Evolutionary conservation across 2,329 filamentous ascomycete genomes (phyloP), one percentile per base, ranked within the genome.

Genomic region (Colletotrichum endophyticum): DNA sequence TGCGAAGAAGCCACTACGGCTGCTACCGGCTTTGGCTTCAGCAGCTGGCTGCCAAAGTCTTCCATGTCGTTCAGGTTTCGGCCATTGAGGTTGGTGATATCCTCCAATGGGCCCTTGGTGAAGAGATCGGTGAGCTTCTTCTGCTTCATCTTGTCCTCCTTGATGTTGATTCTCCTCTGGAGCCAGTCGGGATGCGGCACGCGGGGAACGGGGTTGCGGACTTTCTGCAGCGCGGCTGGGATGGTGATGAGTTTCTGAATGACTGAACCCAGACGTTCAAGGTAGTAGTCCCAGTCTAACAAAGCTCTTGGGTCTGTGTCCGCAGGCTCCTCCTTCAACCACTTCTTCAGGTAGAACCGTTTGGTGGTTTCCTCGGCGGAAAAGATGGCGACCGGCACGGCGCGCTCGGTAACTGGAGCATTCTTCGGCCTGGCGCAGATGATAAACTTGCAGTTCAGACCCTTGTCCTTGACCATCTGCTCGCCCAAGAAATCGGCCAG

Each of bases 231-330:
- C 5, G 98, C 97, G 19, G 97, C 98, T 4, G 97, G 97, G 79
- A 99, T 99, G 2, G 98, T 99, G 83, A 99, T 98, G 72, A 99
- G 91, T 84, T 99, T 99, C 86, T 99, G 97, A 68, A 99, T 98
- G 72, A 99, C 97, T 1, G 96, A 99, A 1, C 96, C 96, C 25
- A 99, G 89, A 86, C 97, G 95, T 82, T 99, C 98, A 3, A 96
- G 89, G 83, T 99, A 99, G 85, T 99, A 99, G 79, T 96, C 91
- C 97, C 97, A 99, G 84, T 99, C 97, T 68, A 99, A 93, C 15
- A 99, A 90, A 25, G 92, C 93, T 81, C 98, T 91, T 8, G 96
- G 96, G 83, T 99, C 97, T 84, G 97, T 98, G 82, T 98, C 94
- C 11, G 92, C 89, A 0, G 96, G 96, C 77, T 99, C 96, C 80